These are phyloP conservation scores for Halophytophthora polymorphica DNA, from an alignment of 352 stramenopile species.

Conservation along the genomic window DNA sequence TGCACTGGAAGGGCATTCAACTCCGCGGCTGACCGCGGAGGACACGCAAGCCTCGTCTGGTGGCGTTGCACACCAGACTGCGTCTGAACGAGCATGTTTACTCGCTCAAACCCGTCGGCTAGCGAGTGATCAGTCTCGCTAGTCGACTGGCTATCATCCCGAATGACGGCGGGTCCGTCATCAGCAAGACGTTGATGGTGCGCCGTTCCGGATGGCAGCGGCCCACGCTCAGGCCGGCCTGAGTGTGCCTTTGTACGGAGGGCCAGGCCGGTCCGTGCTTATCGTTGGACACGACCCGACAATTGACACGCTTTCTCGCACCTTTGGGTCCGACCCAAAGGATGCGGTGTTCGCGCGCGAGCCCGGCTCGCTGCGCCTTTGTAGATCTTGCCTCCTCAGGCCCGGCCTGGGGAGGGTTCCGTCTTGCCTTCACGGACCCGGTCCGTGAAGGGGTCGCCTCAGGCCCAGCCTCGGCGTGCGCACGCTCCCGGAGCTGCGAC, in stretches of 20 bases:
- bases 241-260: too few relatives aligned
- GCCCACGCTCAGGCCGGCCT: too few relatives aligned
- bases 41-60: not conserved
- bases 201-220: too few relatives aligned
- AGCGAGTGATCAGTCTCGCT: too few relatives aligned
- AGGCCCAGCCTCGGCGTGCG: not conserved
- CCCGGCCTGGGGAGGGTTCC: too few relatives aligned
- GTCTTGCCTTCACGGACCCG: constrained; percentile 1
- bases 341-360: too few relatives aligned
- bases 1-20: constrained; percentile 1
- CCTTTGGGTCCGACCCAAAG: too few relatives aligned
- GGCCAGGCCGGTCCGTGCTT: too few relatives aligned
- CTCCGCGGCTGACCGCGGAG: not conserved
- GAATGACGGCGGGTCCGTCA: too few relatives aligned
- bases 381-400: constrained; percentile 1
- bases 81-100: not conserved
- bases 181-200: too few relatives aligned
- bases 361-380: not conserved
- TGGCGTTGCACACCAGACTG: not conserved
- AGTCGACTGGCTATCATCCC: too few relatives aligned
- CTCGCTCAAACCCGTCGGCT: not conserved
- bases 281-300: too few relatives aligned
- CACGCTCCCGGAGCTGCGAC: not conserved
- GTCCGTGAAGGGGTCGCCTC: not conserved
- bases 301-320: not conserved